These are phyloP conservation scores for Termitomyces sp. DNA, from an alignment of 768 basidiomycete genomes.

Conservation along the genomic window DNA sequence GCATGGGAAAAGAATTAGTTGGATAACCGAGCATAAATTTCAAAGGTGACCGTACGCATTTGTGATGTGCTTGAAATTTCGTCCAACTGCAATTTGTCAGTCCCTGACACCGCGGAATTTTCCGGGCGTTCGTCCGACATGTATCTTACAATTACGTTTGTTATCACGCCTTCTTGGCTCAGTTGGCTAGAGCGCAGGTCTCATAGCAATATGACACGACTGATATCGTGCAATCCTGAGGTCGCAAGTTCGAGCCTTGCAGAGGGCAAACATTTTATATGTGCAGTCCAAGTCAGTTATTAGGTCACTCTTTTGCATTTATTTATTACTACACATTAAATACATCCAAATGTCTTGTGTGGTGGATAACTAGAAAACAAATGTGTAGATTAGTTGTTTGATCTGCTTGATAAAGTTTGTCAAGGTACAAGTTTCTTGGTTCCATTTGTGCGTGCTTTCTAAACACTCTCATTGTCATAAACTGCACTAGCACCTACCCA, in stretches of 20 bases:
- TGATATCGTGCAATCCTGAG: constrained; percentile 34
- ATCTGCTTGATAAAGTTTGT: no score
- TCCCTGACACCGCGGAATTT: constrained; percentile 8
- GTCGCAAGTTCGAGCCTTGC: constrained; percentile 54
- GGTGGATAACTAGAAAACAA: no score
- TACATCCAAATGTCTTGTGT: no score
- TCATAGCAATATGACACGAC: constrained; percentile 35
- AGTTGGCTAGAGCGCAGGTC: constrained; percentile 54
- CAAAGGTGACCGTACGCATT: constrained; percentile 14
- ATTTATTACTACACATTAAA: no score
- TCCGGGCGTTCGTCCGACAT: background rate
- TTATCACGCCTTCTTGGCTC: constrained; percentile 28
- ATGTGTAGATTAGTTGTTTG: no score
- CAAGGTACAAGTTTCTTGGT: no score
- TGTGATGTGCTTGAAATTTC: constrained; percentile 14
- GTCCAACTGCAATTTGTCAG: constrained; percentile 14
- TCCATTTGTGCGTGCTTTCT: no score
- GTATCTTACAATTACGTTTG: no score
- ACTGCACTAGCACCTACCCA: no score
- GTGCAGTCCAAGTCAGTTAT: no score
- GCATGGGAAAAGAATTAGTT: background rate
- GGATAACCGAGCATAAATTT: background rate
- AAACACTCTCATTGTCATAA: no score
- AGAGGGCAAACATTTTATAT: constrained; percentile 29
- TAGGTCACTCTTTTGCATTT: no score